Evolutionary conservation across 2,329 filamentous ascomycete species (phyloP), one percentile per base, ranked within the genome.

Genomic region (Ceratocystis huliohia): DNA sequence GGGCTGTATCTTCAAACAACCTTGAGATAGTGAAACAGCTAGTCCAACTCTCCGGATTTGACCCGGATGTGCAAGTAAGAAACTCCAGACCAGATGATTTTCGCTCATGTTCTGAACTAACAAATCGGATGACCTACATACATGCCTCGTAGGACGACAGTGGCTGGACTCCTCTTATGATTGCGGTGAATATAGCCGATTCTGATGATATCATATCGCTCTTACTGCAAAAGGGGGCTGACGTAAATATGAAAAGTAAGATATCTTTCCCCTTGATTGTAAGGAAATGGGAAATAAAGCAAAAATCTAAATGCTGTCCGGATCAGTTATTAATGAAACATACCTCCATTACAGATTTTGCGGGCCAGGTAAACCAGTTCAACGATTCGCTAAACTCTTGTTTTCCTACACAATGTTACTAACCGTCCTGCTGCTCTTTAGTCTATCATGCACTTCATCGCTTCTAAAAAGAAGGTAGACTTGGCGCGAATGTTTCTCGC

Each of bases 401-500:
- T n/a, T 22, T 25, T 33, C 22, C 25, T 7, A 22, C n/a, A 48
- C 5, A 3, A 30, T 37, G 13, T 37, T 22, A 5, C 13, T 17
- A 7, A 41, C 56, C 59, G 28, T 59, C 48, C 15, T 45, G 48
- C 25, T n/a, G 1, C 4, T 53, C 6, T 45, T 15, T 22, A 95
- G 84, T 96, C 91, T 25, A 90, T 88, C 8, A 82, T 99, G 22
- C 93, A 97, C 76, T 96, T 97, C 73, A 86, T 91, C 62, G 88
- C 89, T 15, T 96, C 91, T 41, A 99, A 99, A 76, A 85, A 84
- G 72, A 92, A 96, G 73, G 79, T 96, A 57, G 89, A 95, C 69
- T 81, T 88, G 5, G 91, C 91, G 30, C 87, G 86, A 62, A 85
- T 84, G 67, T 82, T 99, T n/a, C 77, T 99, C 48, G 80, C 82